Evolutionary conservation across 768 basidiomycete species (phyloP), one percentile per base, ranked within the genome.

Genomic region (Lactarius trivialis): DNA sequence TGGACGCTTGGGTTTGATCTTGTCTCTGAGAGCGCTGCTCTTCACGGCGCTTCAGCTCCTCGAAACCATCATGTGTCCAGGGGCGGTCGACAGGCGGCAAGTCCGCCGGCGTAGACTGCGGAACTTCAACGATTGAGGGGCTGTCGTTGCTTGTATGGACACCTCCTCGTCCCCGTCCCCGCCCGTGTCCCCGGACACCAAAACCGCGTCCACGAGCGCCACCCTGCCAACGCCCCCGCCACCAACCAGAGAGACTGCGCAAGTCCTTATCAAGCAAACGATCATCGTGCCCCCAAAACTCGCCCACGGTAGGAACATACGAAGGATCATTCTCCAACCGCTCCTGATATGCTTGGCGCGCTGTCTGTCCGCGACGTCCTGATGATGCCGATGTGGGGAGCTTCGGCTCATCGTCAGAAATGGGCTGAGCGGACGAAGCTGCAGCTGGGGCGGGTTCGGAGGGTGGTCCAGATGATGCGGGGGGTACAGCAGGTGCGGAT

Each of bases 211-310:
- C 85, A 48, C 88, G 79, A 12, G 84, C 82, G 21, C 88, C 81
- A 48, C 84, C 83, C 71, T 88, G 81, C 85, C 89, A 85, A 64
- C 82, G 81, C 45, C 86, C 89, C 60, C 89, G 79, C 91, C 92
- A 93, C 91, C 91, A 93, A 1, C 84, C 85, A 74, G 89, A 92
- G 50, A 94, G 74, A 70, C 86, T 88, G 45, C 92, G 83, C 45
- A 91, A 73, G 64, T 90, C 85, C 72, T 90, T 90, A 73, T 91
- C 88, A 71, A 92, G 76, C 58, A 93, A 76, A 52, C 94, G 86
- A 72, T 96, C 93, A 72, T 97, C 94, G 71, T 97, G 94, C 5
- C 90, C 86, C 93, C 92, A 97, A 71, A 97, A 97, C 65, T 87
- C 88, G 58, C 94, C 94, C 26, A 95, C 89, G 28, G 85, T 88